Conservation (phyloP, 2,329 filamentous ascomycete species). For the Kalaharituber pfeilii region DNA sequence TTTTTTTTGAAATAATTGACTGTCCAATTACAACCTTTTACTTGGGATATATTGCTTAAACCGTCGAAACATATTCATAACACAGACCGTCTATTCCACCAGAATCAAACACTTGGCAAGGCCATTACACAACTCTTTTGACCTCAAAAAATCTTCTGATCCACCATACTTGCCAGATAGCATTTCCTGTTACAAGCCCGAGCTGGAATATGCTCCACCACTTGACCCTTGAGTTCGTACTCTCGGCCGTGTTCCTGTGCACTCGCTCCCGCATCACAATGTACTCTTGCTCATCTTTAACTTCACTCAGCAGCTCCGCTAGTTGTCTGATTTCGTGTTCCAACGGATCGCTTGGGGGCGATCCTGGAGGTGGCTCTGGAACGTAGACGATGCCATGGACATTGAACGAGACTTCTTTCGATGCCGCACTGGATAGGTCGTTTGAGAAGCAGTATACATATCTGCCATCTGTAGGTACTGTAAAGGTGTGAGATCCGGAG, state of each 20-base stretch:
- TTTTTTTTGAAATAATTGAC: no score
- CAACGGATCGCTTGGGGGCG: conserved; percentile 65
- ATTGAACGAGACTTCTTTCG: conserved; percentile 97
- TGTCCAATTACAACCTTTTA: no score
- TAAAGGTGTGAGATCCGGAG: conserved; percentile 86
- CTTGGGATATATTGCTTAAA: no score
- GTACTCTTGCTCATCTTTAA: conserved; percentile 96
- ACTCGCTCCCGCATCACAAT: conserved; percentile 89
- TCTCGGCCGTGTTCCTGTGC: conserved; percentile 96
- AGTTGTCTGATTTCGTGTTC: conserved; percentile 78
- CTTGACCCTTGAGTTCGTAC: conserved; percentile 92
- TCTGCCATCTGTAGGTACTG: conserved; percentile 66
- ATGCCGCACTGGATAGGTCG: conserved; percentile 90
- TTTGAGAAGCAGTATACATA: conserved; percentile 98
- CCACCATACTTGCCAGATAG: conserved; percentile 99
- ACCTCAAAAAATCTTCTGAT: conserved; percentile 94
- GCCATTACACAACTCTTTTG: conserved; percentile 43
- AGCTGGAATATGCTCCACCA: conserved; percentile 99
- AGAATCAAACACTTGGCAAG: not conserved
- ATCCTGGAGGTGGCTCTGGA: conserved; percentile 62
- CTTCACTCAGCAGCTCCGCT: conserved; percentile 69
- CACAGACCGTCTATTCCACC: no score
- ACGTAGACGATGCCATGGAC: conserved; percentile 98
- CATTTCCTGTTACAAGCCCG: conserved; percentile 71
- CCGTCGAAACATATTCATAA: no score